Conservation (phyloP, 352 stramenopile genomes). For the Phytopythium oedochilum region DNA sequence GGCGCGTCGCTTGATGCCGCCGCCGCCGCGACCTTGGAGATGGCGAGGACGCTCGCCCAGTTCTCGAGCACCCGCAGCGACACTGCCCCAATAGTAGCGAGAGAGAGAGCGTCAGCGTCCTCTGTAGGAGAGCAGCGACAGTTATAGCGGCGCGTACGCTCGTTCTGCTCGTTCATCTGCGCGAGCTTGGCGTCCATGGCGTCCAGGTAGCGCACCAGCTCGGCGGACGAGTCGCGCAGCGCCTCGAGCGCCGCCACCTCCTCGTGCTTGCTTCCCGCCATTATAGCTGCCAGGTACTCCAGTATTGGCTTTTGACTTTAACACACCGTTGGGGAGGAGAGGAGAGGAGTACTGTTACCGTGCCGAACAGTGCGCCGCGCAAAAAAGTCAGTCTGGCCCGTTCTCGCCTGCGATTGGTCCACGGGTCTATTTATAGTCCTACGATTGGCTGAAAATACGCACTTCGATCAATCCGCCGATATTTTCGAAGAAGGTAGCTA, state of each 20-base stretch:
- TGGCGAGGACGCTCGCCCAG: conserved; percentile 74
- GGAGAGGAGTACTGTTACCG: not conserved
- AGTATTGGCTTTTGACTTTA: not conserved
- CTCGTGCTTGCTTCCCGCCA: conserved; percentile 57
- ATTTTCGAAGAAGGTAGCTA: no score
- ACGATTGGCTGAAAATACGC: not conserved
- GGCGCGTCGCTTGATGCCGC: conserved; percentile 16
- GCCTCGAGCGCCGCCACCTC: conserved; percentile 76
- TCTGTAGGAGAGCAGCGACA: not conserved
- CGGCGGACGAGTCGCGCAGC: conserved; percentile 68
- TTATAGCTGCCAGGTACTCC: not conserved
- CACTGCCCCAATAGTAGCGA: conserved; percentile 21
- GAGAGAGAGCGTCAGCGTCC: not conserved
- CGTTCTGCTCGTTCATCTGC: conserved; percentile 80
- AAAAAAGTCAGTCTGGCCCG: conserved; percentile 1
- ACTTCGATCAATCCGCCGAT: no score
- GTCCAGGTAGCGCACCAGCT: conserved; percentile 72
- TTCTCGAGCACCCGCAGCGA: conserved; percentile 78
- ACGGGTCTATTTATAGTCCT: not conserved
- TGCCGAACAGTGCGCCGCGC: not conserved
- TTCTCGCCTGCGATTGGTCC: not conserved
- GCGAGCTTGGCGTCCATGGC: conserved; percentile 67
- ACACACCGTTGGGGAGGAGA: not conserved
- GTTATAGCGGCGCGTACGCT: conserved; percentile 32
- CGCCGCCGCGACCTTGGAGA: conserved; percentile 48